Conservation (phyloP, 768 basidiomycete genomes). For the Panellus pusillus region DNA sequence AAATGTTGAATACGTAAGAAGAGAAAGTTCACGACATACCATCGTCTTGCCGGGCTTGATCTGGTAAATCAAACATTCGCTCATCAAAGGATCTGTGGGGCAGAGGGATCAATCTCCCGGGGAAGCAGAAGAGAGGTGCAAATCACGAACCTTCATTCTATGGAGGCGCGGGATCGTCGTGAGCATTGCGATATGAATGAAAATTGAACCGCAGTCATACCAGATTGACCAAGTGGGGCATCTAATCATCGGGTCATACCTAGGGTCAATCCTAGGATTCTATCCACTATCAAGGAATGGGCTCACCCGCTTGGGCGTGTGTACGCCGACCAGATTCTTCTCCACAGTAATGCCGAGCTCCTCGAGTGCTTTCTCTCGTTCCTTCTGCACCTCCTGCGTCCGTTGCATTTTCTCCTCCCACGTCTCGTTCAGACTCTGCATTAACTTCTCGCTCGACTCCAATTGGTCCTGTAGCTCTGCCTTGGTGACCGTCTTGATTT, state of each 20-base stretch:
- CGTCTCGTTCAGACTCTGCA: slow-evolving; percentile 81
- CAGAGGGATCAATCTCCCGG: slow-evolving; percentile 12
- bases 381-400: slow-evolving; percentile 93
- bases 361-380: slow-evolving; percentile 96
- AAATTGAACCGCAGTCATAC: slow-evolving; percentile 46
- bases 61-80: slow-evolving; percentile 92
- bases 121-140: slow-evolving; percentile 16
- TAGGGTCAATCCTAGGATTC: slow-evolving; percentile 15
- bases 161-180: slow-evolving; percentile 8
- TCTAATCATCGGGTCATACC: slow-evolving; percentile 43
- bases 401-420: slow-evolving; percentile 92
- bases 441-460: slow-evolving; percentile 88
- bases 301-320: slow-evolving; percentile 94
- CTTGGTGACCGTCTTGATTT: slow-evolving; percentile 93
- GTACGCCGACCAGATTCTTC: slow-evolving; percentile 94
- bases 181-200: slow-evolving; percentile 14
- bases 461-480: slow-evolving; percentile 97
- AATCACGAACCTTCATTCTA: slow-evolving; percentile 68
- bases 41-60: slow-evolving; percentile 83
- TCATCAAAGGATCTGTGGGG: slow-evolving; percentile 86
- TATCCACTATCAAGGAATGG: slow-evolving; percentile 19
- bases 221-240: slow-evolving; percentile 92
- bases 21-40: slow-evolving; percentile 38
- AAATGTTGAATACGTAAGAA: slow-evolving; percentile 1
- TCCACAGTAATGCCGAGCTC: slow-evolving; percentile 98